Evolutionary conservation across 495 filamentous ascomycete species (phyloP), one percentile per base, ranked within the genome.

Genomic region (Tirmania nivea): DNA sequence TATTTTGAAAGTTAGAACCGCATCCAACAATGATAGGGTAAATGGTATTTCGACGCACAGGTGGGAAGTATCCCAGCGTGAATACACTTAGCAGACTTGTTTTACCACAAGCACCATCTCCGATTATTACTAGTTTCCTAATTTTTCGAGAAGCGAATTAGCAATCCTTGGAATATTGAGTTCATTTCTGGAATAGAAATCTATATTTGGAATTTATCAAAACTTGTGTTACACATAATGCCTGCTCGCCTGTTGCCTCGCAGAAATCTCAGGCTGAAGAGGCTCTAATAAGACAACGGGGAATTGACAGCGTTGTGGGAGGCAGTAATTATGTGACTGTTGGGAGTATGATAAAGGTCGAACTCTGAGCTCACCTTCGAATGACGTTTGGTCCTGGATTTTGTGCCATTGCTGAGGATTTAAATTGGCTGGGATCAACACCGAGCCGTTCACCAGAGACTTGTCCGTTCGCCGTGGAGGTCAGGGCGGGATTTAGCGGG

Each of bases 61-160:
- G 92, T 64, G 90, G 90, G 63, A 99, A 99, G 68, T 94, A 96
- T 19, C 90, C 90, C 49, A 99, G 74, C 10, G 90, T 99, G 68
- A 99, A 99, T 56, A 99, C 90, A 66, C 88, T 94, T 57, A 99
- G 73, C 56, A 99, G 71, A 79, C 84, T 92, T 45, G 90, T 99
- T 71, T 99, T 99, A 55, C 90, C 90, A 71, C 90, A 99, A 56
- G 90, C 90, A 71, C 90, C 90, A 66, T 99, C 90, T 47, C 90
- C 90, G 61, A 99, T 99, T 54, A 99, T 99, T 59, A 99, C 90
- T 65, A 99, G 72, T 71, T 99, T 99, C 72, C 90, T 99, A 31
- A 50, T 36, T n/a, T 31, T 31, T 31, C 25, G 25, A 7, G 25
- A 31, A 31, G 4, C 1, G 25, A 31, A 31, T 31, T 31, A 31